Conservation (phyloP, 2,329 filamentous ascomycete species). For the Chaetomiaceae sp. region DNA sequence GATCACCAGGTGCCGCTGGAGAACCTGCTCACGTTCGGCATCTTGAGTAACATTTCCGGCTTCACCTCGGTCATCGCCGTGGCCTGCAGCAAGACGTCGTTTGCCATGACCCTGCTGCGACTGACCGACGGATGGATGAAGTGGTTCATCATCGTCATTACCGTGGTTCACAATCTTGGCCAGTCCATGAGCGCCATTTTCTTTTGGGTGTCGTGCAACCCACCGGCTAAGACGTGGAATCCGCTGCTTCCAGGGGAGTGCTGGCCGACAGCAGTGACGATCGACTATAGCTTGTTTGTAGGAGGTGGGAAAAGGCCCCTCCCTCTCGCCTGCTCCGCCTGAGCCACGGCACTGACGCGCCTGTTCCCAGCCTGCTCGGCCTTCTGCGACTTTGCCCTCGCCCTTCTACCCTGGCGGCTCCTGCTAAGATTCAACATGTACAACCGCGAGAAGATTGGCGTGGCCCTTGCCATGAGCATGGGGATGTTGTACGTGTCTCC, state of each 20-base stretch:
- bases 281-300: slow-evolving; percentile 23
- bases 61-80: slow-evolving; percentile 29
- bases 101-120: slow-evolving; percentile 32
- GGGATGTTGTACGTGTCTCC: slow-evolving; percentile 25
- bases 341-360: background rate
- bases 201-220: slow-evolving; percentile 28
- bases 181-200: slow-evolving; percentile 25
- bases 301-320: slow-evolving; percentile 20
- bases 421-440: slow-evolving; percentile 31
- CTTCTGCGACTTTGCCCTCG: slow-evolving; percentile 27
- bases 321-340: background rate
- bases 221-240: slow-evolving; percentile 26
- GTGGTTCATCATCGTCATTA: slow-evolving; percentile 28
- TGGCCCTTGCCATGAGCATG: slow-evolving; percentile 31
- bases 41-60: slow-evolving; percentile 20
- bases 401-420: slow-evolving; percentile 28
- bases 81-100: slow-evolving; percentile 34
- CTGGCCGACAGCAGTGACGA: slow-evolving; percentile 21
- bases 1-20: slow-evolving; percentile 10
- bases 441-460: slow-evolving; percentile 29
- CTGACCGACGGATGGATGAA: slow-evolving; percentile 27
- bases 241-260: slow-evolving; percentile 22
- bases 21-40: slow-evolving; percentile 12
- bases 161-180: slow-evolving; percentile 29
- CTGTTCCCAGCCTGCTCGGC: slow-evolving; percentile 24